Evolutionary conservation across 148 eudicot genomes (phyloP).

Genomic region (Chenopodium berlandieri): DNA sequence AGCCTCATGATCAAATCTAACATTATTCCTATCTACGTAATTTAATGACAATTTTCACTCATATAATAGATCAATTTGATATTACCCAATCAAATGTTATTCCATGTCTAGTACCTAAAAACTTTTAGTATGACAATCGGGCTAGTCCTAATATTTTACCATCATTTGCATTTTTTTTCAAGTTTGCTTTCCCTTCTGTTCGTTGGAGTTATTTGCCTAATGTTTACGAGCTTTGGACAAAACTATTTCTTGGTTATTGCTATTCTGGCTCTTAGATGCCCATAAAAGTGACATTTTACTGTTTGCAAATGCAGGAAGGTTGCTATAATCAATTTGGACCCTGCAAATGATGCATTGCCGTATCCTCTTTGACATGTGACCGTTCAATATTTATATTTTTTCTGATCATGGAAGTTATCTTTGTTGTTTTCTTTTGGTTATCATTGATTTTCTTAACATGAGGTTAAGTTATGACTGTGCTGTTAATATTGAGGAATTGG

Average conservation of each 20-base stretch:
- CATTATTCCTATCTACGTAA: neutral
- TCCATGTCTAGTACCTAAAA: neutral
- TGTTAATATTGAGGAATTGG: conserved; percentile 81
- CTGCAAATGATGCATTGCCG: conserved; percentile 97
- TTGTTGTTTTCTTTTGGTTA: neutral
- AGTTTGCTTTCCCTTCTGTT: neutral
- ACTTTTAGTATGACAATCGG: neutral
- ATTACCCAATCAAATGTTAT: neutral
- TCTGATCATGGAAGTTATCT: neutral
- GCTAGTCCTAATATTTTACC: neutral
- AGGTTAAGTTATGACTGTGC: conserved; percentile 74
- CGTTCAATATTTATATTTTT: neutral
- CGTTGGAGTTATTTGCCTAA: neutral
- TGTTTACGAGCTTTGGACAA: neutral
- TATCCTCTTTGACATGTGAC: conserved; percentile 42
- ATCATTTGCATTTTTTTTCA: neutral
- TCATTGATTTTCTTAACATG: conserved; percentile 28
- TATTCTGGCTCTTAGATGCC: neutral
- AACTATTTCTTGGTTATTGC: neutral
- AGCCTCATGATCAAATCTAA: neutral
- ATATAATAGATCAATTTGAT: neutral
- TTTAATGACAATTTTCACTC: neutral
- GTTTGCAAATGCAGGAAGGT: conserved; percentile 68
- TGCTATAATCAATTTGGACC: conserved; percentile 90
- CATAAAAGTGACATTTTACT: too few relatives aligned